Base-by-base conservation (phyloP, 257 asterid genomes). In the Mentha longifolia region DNA sequence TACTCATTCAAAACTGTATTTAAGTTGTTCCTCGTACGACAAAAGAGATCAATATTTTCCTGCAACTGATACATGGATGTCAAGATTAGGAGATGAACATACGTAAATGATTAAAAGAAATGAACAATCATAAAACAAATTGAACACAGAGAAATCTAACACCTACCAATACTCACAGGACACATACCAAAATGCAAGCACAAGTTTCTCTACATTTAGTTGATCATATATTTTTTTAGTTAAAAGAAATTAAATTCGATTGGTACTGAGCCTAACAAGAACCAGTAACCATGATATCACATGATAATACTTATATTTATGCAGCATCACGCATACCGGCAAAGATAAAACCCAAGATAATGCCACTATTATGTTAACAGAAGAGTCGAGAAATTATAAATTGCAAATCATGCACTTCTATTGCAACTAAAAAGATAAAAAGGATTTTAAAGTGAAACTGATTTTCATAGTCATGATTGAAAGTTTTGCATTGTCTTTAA, bases 21-120 rank as follows among this genome's bases (percentile, higher is more conserved):
- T 71, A 91, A 57, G 81, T 88, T 91, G 88, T 85, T 87, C 87
- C 88, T 85, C 41, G 90, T 68, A 67, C 76, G 94, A 68, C 71
- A 80, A 76, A 91, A 87, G 78, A 88, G 94, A 75, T 82, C 85
- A 69, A 87, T 57, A 75, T 91, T 91, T 54, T 88, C 94, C 96
- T 88, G 92, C 89, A 91, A 85, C 97, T 91, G 97, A 73, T 70
- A 75, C 56, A 75, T 50, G 67, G 70, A 74, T 71, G 74, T 69
- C 69, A 65, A 55, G 67, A 79, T 87, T 76, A 85, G 87, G 69
- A 46, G 42, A 66, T 51, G 70, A 61, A 60, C n/a, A 67, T 57
- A 65, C 42, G 73, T 43, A n/a, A 60, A 22, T 41, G 66, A 25
- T 73, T 15, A 16, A 55, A 37, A 62, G 55, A 65, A 63, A 19